Base-by-base conservation (phyloP, 163 green algal genomes). In the Scenedesmus sp. region DNA sequence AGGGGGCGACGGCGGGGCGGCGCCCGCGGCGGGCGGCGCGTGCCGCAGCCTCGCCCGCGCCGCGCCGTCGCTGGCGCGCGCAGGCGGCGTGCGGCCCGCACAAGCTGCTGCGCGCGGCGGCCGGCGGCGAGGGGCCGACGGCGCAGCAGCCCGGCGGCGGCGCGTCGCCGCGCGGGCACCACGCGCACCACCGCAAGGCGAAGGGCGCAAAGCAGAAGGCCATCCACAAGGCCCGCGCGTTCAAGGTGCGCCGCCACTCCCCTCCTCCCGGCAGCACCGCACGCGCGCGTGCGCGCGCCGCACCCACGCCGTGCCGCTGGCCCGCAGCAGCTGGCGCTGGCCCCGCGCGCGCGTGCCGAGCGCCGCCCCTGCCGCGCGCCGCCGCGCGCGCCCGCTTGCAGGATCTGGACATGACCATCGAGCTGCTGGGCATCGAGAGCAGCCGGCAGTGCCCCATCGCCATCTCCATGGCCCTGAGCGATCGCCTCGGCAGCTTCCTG, bases 361-460 rank as follows among this genome's bases (percentile, higher is more conserved):
- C n/a, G n/a, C n/a, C n/a, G n/a, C n/a, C n/a, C n/a, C n/a, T n/a
- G n/a, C n/a, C n/a, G n/a, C n/a, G n/a, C n/a, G n/a, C n/a, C n/a
- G n/a, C n/a, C n/a, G n/a, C n/a, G n/a, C n/a, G n/a, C n/a, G n/a
- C n/a, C n/a, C n/a, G n/a, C 28, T 50, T 24, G 47, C 66, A 75
- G 66, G 67, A 76, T 11, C 67, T 76, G 13, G 67, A 76, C 34
- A 64, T 76, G 67, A 76, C 67, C 10, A 76, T 76, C 44, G 67
- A 76, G 67, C 51, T 76, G 31, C 51, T 76, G 9, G 67, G 67
- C 34, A 74, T 62, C 45, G 64, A 70, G 45, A 74, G 56, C 56
- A 63, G 56, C 26, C 9, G 65, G n/a, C n/a, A n/a, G n/a, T n/a
- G n/a, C n/a, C n/a, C 22, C 22, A 31, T 36, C 33, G 36, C 14